Conservation (phyloP, 192 early-diverging fungal genomes). For the Backusella tuberculispora region DNA sequence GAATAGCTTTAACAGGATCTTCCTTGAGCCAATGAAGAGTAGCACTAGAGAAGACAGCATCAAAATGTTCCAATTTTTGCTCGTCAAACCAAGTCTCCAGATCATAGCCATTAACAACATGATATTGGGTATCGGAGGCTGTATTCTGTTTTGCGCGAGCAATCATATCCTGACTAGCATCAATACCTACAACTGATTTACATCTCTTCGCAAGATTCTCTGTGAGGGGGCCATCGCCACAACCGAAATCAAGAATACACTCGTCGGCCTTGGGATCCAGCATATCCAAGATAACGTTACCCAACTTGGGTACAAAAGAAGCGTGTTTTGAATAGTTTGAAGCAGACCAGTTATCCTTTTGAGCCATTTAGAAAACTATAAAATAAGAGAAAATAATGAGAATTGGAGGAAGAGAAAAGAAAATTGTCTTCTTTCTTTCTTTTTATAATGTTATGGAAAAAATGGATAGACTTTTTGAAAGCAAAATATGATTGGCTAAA, state of each 20-base stretch:
- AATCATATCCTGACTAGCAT: constrained; percentile 65
- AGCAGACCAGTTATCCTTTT: constrained; percentile 56
- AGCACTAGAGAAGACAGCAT: constrained; percentile 72
- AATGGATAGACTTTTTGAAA: not conserved
- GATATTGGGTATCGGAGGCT: constrained; percentile 32
- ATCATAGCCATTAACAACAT: constrained; percentile 61
- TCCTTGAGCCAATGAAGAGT: constrained; percentile 76
- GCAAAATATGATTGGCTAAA: constrained; percentile 14
- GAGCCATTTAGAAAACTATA: not conserved
- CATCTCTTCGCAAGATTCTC: constrained; percentile 48
- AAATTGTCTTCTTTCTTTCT: not conserved
- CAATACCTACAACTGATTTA: constrained; percentile 60
- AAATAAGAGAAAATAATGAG: not conserved
- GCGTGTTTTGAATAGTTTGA: constrained; percentile 55
- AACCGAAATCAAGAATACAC: constrained; percentile 69
- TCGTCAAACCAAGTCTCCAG: constrained; percentile 44
- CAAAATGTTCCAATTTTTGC: constrained; percentile 53
- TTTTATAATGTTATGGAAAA: not conserved
- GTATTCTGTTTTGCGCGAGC: constrained; percentile 40
- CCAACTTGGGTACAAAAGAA: constrained; percentile 58
- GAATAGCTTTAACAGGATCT: constrained; percentile 59
- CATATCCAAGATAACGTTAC: constrained; percentile 51
- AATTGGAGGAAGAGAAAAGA: not conserved
- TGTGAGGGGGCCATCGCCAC: constrained; percentile 69
- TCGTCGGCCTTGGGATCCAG: constrained; percentile 56